Evolutionary conservation across 176 grass and related monocot genomes (phyloP), one percentile per base, ranked within the genome.

Genomic region (Hyparrhenia diplandra): DNA sequence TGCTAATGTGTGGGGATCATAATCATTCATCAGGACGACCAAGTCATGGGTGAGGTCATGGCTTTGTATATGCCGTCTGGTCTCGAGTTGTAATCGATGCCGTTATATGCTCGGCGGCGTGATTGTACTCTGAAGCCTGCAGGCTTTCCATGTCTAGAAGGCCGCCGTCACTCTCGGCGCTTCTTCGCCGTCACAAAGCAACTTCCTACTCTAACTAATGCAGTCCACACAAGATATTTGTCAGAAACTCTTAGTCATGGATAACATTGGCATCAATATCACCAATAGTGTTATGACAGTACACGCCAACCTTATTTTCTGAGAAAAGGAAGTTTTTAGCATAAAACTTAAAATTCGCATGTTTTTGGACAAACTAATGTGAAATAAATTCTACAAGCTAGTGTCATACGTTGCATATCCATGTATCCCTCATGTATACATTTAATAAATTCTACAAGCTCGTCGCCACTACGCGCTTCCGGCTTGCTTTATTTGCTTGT

Each of bases 141-240:
- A 10, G 34, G 61, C 51, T 54, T 75, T 75, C 21, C 11, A 4
- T 61, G 2, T 76, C 85, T 62, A 76, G 39, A 88, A 84, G 40
- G 47, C 11, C 41, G 46, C 17, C 4, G 81, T 84, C 81, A n/a
- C 40, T 42, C 70, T 88, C 69, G 35, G 52, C 17, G 46, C 81
- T 47, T 36, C 21, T 64, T 78, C 49, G 34, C 17, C 51, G 4
- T n/a, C 32, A 27, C 61, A 88, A 80, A 74, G 62, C 40, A 84
- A 62, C 62, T 88, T 88, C 81, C 87, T 88, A 88, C 81, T 49
- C 81, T 63, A 84, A 74, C 75, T 80, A 88, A 84, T 16, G 71
- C 54, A 74, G 4, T 80, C 11, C 32, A 49, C 32, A 49, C n/a
- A 45, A 23, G 10, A 45, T 11, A 6, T 4, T 5, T 51, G 41